Conservation (phyloP, 1,139 yeast species). For the Candida albicans region DNA sequence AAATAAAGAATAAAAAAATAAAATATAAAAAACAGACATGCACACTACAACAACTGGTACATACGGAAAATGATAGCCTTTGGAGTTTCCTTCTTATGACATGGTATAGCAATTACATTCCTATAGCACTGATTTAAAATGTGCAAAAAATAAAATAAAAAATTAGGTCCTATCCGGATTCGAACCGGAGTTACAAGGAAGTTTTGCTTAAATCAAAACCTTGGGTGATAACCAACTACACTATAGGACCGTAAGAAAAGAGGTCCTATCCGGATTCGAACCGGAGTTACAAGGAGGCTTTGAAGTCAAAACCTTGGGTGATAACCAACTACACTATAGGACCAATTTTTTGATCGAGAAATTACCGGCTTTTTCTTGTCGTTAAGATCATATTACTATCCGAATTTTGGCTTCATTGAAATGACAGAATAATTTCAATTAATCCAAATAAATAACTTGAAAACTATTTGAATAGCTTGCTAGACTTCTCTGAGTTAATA, state of each 20-base stretch:
- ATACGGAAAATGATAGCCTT: no score
- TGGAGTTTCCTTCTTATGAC: no score
- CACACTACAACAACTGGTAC: background rate
- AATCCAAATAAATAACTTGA: no score
- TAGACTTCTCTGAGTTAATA: no score
- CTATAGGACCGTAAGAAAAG: conserved; percentile 1
- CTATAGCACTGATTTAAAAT: no score
- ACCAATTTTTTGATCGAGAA: background rate
- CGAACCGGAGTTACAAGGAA: conserved; percentile 6
- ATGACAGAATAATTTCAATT: no score
- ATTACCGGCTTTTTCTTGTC: no score
- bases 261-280: conserved; percentile 1
- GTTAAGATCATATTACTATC: no score
- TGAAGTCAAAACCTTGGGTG: background rate
- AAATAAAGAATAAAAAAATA: background rate
- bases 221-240: conserved; percentile 6
- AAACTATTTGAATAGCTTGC: no score
- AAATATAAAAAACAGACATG: no score
- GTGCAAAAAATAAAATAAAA: background rate
- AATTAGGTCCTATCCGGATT: conserved; percentile 4
- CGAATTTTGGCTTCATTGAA: no score
- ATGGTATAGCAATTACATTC: no score
- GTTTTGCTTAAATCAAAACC: conserved; percentile 2
- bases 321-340: conserved; percentile 1
- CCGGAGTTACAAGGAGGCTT: conserved; percentile 1